phyloP scores from a whole-genome alignment of 225 moss, liverwort and hornwort species.

The Takakia lepidozioides region DNA sequence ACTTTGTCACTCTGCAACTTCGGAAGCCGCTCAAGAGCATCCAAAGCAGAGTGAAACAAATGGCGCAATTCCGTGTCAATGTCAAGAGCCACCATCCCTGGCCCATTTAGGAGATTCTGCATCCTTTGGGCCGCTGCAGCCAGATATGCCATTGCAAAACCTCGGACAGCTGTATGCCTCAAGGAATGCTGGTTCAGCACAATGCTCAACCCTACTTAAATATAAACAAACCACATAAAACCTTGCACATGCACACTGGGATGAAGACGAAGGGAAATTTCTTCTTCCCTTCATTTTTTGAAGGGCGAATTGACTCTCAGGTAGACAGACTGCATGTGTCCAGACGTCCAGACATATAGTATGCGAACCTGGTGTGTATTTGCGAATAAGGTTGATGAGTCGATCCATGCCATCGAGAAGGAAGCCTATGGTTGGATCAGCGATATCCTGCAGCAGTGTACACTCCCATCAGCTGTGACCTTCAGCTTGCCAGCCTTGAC shows the following conservation, averaged over 20 bases:
- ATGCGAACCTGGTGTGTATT: slow-evolving; percentile 75
- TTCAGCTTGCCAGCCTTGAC: no score
- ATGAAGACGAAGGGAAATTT: no score
- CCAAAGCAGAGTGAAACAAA: slow-evolving; percentile 76
- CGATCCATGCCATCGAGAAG: slow-evolving; percentile 94
- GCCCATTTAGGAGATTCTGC: slow-evolving; percentile 77
- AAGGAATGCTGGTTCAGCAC: no score
- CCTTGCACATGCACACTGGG: no score
- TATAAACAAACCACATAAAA: no score
- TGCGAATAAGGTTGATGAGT: slow-evolving; percentile 72
- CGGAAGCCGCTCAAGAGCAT: slow-evolving; percentile 80
- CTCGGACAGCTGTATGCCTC: slow-evolving; percentile 66
- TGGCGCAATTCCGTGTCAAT: slow-evolving; percentile 93
- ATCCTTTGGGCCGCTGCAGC: slow-evolving; percentile 84
- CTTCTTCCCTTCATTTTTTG: no score
- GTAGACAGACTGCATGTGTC: no score
- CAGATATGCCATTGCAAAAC: slow-evolving; percentile 87
- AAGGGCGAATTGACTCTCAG: no score
- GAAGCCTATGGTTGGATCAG: slow-evolving; percentile 97
- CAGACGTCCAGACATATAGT: no score
- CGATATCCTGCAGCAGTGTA: slow-evolving; percentile 64
- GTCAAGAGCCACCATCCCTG: slow-evolving; percentile 99
- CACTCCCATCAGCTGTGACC: no score
- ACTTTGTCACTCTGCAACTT: slow-evolving; percentile 85
- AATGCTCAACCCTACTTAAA: no score